Evolutionary conservation across 2,329 filamentous ascomycete genomes (phyloP), one percentile per base, ranked within the genome.

Genomic region (Ascochyta koolunga): DNA sequence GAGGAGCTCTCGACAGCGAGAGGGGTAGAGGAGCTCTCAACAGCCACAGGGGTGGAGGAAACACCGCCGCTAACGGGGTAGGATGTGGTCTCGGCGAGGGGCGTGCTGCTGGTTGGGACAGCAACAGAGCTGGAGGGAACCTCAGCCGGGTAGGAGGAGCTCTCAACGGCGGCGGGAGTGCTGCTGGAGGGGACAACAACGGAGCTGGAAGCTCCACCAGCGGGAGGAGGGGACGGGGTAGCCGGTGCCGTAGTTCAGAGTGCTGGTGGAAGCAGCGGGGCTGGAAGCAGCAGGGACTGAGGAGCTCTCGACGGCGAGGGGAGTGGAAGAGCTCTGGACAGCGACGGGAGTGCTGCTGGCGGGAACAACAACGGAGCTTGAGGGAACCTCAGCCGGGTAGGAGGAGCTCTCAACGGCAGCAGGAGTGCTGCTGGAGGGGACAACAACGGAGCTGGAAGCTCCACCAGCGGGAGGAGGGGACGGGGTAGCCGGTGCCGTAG

Each of bases 1-100:
- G 45, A 52, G 11, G 45, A 39, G 43, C 51, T 55, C n/a, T 50
- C 48, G 21, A 42, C 59, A 21, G 44, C 45, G 3, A 56, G 42
- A 43, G 56, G 38, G 39, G 32, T 50, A 31, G 58, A 59, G 33
- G 58, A 62, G 35, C 33, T 46, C 16, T 54, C 25, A 16, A 43
- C 38, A 21, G 24, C 41, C 18, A 38, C 36, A 27, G 51, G 27
- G 11, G 25, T 54, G 50, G 60, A 54, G 29, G 47, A 43, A 29
- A 24, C 42, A 15, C 45, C 44, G 9, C 25, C 40, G 21, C 27
- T 24, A 13, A 41, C 15, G 32, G 50, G 44, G 50, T 33, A 49
- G 33, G 32, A 5, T 8, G 38, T 16, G 38, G 44, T 54, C 44
- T 48, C 45, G 4, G 51, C 51, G 11, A 45, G 32, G 19, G 54